Base-by-base conservation (phyloP, 495 filamentous ascomycete genomes). In the Talaromyces trachyspermus region DNA sequence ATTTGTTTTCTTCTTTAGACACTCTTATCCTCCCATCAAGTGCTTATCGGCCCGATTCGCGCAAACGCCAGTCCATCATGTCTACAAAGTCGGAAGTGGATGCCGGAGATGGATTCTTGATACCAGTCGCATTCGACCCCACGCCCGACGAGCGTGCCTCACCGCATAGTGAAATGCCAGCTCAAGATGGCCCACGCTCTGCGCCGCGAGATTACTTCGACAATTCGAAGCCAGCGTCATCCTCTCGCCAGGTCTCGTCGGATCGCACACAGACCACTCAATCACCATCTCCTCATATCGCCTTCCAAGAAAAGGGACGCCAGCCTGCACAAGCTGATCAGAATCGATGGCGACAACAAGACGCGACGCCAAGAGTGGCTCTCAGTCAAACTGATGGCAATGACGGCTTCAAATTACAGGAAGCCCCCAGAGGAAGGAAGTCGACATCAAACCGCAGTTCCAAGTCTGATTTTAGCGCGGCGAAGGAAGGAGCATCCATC, bases 101-200 rank as follows among this genome's bases (percentile, higher is more conserved):
- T 52, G 71, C 61, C 17, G 86, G 86, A 41, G 87, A 89, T 48
- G 80, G 85, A 50, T 86, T 94, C 50, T 85, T 94, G 43, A 92
- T 98, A 43, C 90, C 91, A 4, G 81, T 98, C 54, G 88, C 88
- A 22, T 77, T 95, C 36, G 92, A 98, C 55, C 85, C 89, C 8
- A 88, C 80, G 24, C 79, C 85, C 24, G 79, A 78, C 15, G 76
- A 80, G 10, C 72, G 79, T 23, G 69, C 79, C 25, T 71, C 78
- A 22, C 71, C 76, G 12, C 70, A 59, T 32, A 49, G 49, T 25
- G 60, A 65, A 36, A 47, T 62, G 27, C 61, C 66, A 27, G 51
- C 38, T 23, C 42, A 44, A 26, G 56, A 64, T 18, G 52, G 59
- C 38, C 6, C 50, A 29, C 44, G 29, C 17, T 23, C 43, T 15